Percentiles rank a stretch among this genome's conserved stretches.
Evolutionary conservation across 2,329 filamentous ascomycete genomes (phyloP).

Genomic region (Hortaea sp.): DNA sequence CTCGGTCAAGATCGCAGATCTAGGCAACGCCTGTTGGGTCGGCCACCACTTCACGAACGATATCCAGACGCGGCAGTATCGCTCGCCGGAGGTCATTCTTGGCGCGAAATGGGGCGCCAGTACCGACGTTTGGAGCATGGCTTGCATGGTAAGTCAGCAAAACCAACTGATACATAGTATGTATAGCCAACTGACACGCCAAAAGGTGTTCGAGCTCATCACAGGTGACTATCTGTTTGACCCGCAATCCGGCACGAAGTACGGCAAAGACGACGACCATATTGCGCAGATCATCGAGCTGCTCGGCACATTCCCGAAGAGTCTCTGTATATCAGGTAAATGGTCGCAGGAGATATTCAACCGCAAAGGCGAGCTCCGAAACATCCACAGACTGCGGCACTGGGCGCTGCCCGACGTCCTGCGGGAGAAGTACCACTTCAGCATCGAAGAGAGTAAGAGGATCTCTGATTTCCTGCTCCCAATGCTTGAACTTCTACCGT

Average conservation of each 20-base stretch:
- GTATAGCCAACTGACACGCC: background rate
- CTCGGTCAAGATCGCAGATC: slow-evolving; percentile 96
- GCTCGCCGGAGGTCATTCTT: slow-evolving; percentile 92
- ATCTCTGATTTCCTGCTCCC: slow-evolving; percentile 77
- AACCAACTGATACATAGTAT: too few species aligned
- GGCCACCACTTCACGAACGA: slow-evolving; percentile 99
- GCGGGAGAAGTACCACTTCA: slow-evolving; percentile 94
- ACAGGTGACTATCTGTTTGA: slow-evolving; percentile 98
- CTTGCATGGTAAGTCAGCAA: slow-evolving; percentile 68
- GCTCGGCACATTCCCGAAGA: slow-evolving; percentile 85
- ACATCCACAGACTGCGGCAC: slow-evolving; percentile 91
- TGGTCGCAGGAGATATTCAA: slow-evolving; percentile 99
- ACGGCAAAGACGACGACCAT: slow-evolving; percentile 98
- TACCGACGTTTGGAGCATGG: slow-evolving; percentile 99
- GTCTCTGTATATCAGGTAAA: slow-evolving; percentile 82
- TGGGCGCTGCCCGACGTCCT: slow-evolving; percentile 92
- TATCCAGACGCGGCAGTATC: slow-evolving; percentile 94
- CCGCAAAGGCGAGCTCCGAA: slow-evolving; percentile 88
- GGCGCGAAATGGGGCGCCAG: slow-evolving; percentile 98
- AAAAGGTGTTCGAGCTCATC: slow-evolving; percentile 87
- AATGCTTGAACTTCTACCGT: slow-evolving; percentile 82
- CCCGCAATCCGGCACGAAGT: slow-evolving; percentile 95
- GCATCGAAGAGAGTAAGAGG: slow-evolving; percentile 65
- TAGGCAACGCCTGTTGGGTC: slow-evolving; percentile 98
- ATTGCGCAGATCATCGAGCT: slow-evolving; percentile 98